phyloP scores from a whole-genome alignment of 2,329 filamentous ascomycete species.

The Monosporascus sp. region DNA sequence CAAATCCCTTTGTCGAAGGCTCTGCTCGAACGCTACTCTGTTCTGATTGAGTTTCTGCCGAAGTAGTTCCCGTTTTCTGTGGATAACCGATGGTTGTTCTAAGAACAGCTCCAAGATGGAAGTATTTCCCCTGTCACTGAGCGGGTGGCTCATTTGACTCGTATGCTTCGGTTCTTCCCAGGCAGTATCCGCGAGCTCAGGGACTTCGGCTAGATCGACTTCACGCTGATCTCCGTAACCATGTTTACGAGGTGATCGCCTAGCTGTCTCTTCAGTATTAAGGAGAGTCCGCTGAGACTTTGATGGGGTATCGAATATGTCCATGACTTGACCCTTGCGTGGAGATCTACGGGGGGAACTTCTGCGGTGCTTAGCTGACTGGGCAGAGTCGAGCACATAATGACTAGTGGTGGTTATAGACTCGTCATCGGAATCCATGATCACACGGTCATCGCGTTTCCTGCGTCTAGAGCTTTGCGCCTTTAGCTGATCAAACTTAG shows the following conservation, averaged over 20 bases:
- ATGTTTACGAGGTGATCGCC: slow-evolving; percentile 15
- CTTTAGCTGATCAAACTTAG: slow-evolving; percentile 12
- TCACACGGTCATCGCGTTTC: slow-evolving; percentile 32
- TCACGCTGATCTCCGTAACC: slow-evolving; percentile 8
- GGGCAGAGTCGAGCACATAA: slow-evolving; percentile 25
- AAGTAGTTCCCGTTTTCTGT: slow-evolving; percentile 32
- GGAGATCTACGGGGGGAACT: slow-evolving; percentile 8
- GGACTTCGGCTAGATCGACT: slow-evolving; percentile 4
- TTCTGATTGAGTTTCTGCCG: slow-evolving; percentile 41
- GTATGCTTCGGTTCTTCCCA: slow-evolving; percentile 7
- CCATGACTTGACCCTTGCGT: slow-evolving; percentile 9
- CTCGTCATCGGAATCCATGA: slow-evolving; percentile 55
- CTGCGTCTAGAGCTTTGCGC: slow-evolving; percentile 12
- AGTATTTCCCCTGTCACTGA: slow-evolving; percentile 23
- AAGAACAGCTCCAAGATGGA: slow-evolving; percentile 33
- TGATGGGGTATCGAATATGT: slow-evolving; percentile 20
- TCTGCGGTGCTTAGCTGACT: slow-evolving; percentile 13
- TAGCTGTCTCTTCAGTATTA: slow-evolving; percentile 7
- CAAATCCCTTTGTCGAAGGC: slow-evolving; percentile 41
- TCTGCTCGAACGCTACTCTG: slow-evolving; percentile 39
- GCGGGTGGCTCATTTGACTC: slow-evolving; percentile 11
- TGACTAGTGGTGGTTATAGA: slow-evolving; percentile 37
- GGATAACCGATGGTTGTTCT: slow-evolving; percentile 25
- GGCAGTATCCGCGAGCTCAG: slow-evolving; percentile 1
- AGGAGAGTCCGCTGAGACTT: slow-evolving; percentile 9